Conservation (phyloP, 345 rosid genomes). For the Lepidium aucheri region DNA sequence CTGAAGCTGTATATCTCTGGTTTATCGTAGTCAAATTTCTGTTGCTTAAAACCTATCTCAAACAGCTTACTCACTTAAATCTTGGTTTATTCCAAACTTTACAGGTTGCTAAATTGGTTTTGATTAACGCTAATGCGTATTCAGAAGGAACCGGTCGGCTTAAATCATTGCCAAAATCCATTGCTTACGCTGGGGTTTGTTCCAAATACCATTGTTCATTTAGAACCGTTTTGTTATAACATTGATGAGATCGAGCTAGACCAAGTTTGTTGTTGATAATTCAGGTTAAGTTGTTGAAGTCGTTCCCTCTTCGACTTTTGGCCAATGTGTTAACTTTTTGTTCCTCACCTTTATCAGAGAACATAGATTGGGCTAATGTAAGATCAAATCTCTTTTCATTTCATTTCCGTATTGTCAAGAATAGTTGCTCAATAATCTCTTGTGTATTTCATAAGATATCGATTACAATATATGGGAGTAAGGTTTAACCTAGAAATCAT, state of each 20-base stretch:
- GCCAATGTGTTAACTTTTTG: conserved; percentile 58
- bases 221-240: no score
- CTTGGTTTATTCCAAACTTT: background rate
- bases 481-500: no score
- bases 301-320: conserved; percentile 56
- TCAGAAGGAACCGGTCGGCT: conserved; percentile 69
- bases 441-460: no score
- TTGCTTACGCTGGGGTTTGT: conserved; percentile 86
- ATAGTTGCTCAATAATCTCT: no score
- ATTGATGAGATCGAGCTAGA: no score
- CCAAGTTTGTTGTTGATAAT: background rate
- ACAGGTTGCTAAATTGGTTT: conserved; percentile 69
- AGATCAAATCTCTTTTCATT: conserved; percentile 7
- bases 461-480: no score
- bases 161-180: conserved; percentile 44
- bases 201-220: no score
- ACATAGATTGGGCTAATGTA: conserved; percentile 74
- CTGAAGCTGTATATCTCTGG: conserved; percentile 63
- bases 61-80: background rate
- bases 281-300: conserved; percentile 61
- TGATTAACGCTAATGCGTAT: conserved; percentile 75
- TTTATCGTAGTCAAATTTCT: background rate
- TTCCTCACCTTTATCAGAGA: conserved; percentile 42
- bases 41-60: background rate
- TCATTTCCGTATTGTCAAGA: no score